A percentile compares a stretch with the other conserved stretches of the same genome.
phyloP scores from a whole-genome alignment of 2,329 filamentous ascomycete genomes.

The Acarospora socialis region DNA sequence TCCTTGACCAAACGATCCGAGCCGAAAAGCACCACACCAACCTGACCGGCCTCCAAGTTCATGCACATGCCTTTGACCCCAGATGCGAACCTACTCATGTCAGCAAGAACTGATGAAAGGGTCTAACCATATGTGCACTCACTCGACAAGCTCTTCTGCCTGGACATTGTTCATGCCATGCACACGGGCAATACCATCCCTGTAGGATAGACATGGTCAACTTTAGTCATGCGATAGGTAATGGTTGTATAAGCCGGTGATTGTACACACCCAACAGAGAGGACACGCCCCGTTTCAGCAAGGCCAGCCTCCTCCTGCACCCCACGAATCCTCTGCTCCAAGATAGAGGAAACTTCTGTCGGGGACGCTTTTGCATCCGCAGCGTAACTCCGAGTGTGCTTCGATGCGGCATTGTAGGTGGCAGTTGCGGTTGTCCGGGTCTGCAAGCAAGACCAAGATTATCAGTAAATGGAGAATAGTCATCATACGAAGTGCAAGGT shows the following conservation, averaged over 20 bases:
- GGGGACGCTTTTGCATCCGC: slow-evolving; percentile 86
- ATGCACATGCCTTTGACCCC: slow-evolving; percentile 99
- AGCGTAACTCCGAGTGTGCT: slow-evolving; percentile 76
- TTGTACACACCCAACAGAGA: slow-evolving; percentile 86
- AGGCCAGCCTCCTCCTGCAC: slow-evolving; percentile 93
- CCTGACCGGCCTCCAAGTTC: slow-evolving; percentile 99
- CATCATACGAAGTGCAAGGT: too few relatives aligned
- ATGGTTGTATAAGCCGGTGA: slow-evolving; percentile 12
- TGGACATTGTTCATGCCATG: slow-evolving; percentile 99
- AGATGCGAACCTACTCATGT: slow-evolving; percentile 68
- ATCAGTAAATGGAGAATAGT: slow-evolving; percentile 41
- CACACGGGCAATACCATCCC: slow-evolving; percentile 99
- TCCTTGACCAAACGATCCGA: slow-evolving; percentile 99
- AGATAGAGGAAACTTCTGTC: slow-evolving; percentile 97
- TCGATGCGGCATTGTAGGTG: slow-evolving; percentile 53
- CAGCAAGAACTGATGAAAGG: slow-evolving; percentile 14
- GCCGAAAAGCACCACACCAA: slow-evolving; percentile 99
- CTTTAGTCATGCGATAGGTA: slow-evolving; percentile 18
- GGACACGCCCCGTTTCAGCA: slow-evolving; percentile 96
- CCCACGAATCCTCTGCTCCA: slow-evolving; percentile 98
- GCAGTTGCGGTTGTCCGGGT: slow-evolving; percentile 74
- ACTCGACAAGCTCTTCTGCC: slow-evolving; percentile 99
- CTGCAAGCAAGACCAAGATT: slow-evolving; percentile 38
- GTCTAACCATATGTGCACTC: slow-evolving; percentile 34
- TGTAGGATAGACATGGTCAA: slow-evolving; percentile 28